These are phyloP conservation scores for Plasmodium gaboni DNA, from an alignment of 169 alveolate species.

Conservation along the genomic window DNA sequence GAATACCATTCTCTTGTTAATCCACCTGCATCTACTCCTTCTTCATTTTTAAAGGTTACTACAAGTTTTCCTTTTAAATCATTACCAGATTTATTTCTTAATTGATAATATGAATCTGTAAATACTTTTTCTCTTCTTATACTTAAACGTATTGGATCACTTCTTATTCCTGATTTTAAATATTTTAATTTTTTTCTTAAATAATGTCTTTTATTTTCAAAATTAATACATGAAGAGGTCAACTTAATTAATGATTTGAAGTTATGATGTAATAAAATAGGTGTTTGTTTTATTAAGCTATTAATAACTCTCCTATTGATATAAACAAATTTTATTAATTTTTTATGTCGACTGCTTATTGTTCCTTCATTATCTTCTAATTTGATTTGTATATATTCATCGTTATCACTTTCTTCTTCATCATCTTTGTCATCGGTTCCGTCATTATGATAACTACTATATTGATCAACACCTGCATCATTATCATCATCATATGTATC, in stretches of 20 bases:
- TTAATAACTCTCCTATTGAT: constrained; percentile 82
- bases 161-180: constrained; percentile 80
- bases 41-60: constrained; percentile 97
- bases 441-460: not conserved
- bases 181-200: constrained; percentile 93
- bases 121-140: constrained; percentile 96
- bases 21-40: constrained; percentile 99
- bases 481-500: not conserved
- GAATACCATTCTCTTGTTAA: constrained; percentile 98
- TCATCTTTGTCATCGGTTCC: constrained; percentile 7
- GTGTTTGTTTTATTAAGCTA: constrained; percentile 87
- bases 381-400: constrained; percentile 68
- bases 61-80: constrained; percentile 95
- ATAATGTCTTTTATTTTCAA: constrained; percentile 97
- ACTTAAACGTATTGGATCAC: constrained; percentile 88
- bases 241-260: constrained; percentile 87
- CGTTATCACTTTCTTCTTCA: constrained; percentile 9
- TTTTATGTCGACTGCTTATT: constrained; percentile 75
- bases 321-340: constrained; percentile 79
- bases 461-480: not conserved
- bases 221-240: constrained; percentile 95
- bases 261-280: constrained; percentile 87
- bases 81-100: constrained; percentile 91
- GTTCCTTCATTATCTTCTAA: constrained; percentile 56
- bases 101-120: constrained; percentile 94